Conservation (phyloP, 192 early-diverging fungal genomes). For the Phycomyces nitens region DNA sequence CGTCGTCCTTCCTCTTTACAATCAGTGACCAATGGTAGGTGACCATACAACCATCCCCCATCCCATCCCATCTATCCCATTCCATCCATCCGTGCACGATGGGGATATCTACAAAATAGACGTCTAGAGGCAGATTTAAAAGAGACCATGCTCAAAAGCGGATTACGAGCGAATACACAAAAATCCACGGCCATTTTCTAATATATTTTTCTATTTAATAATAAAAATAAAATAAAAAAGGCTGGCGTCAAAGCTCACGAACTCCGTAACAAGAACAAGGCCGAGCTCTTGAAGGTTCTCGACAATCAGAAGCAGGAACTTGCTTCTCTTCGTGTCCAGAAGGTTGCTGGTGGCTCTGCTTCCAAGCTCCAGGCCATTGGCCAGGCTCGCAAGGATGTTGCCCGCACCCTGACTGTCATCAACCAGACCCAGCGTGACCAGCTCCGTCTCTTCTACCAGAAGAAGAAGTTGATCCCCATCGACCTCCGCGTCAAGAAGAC, state of each 20-base stretch:
- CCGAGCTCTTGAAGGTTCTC: slow-evolving; percentile 86
- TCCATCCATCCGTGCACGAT: too few species aligned
- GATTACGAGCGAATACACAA: too few species aligned
- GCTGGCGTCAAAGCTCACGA: slow-evolving; percentile 89
- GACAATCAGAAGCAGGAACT: slow-evolving; percentile 96
- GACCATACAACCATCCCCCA: too few species aligned
- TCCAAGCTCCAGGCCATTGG: slow-evolving; percentile 80
- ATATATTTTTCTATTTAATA: too few species aligned
- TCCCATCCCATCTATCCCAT: too few species aligned
- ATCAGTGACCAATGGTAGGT: too few species aligned
- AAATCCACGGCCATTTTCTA: too few species aligned
- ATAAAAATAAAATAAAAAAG: slow-evolving; percentile 33
- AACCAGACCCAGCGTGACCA: slow-evolving; percentile 88
- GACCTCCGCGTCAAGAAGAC: slow-evolving; percentile 99
- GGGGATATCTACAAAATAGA: too few species aligned
- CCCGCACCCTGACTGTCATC: slow-evolving; percentile 93
- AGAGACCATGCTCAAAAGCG: too few species aligned
- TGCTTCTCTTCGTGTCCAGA: slow-evolving; percentile 88
- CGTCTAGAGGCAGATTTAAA: too few species aligned
- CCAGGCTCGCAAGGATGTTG: slow-evolving; percentile 90
- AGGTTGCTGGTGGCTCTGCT: slow-evolving; percentile 74
- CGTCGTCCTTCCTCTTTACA: too few species aligned
- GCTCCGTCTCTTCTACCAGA: slow-evolving; percentile 86
- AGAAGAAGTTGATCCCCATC: slow-evolving; percentile 93
- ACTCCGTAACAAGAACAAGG: slow-evolving; percentile 92